phyloP scores from a whole-genome alignment of 2,329 filamentous ascomycete species.

The Alternaria solani region DNA sequence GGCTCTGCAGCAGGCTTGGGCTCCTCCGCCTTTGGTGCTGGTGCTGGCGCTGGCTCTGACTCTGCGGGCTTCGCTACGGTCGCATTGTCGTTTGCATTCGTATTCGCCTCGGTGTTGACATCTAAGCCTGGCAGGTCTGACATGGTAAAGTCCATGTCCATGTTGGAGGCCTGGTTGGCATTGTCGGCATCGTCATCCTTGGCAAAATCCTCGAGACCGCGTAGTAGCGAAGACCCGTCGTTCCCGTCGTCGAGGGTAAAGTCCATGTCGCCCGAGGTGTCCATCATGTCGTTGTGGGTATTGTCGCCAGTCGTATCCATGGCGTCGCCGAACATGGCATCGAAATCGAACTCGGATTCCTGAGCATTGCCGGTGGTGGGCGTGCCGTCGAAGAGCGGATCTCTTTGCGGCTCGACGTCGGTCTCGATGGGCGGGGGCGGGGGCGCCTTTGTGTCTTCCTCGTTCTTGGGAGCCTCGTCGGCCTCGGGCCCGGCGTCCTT shows the following conservation, averaged over 20 bases:
- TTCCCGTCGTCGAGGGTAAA: constrained; percentile 47
- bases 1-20: constrained; percentile 20
- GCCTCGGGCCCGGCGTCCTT: constrained; percentile 21
- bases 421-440: constrained; percentile 26
- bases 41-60: constrained; percentile 1
- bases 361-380: constrained; percentile 40
- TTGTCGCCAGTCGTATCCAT: constrained; percentile 35
- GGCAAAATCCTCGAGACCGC: constrained; percentile 49
- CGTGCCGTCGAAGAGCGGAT: constrained; percentile 44
- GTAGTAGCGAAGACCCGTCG: constrained; percentile 39
- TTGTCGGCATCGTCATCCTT: constrained; percentile 33
- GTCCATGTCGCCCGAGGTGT: constrained; percentile 38
- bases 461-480: constrained; percentile 18
- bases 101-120: constrained; percentile 15
- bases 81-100: not conserved
- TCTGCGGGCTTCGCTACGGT: constrained; percentile 15
- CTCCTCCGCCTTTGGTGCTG: constrained; percentile 11
- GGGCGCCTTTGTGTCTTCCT: constrained; percentile 20
- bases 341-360: constrained; percentile 52
- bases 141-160: constrained; percentile 46
- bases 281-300: constrained; percentile 34
- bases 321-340: constrained; percentile 47
- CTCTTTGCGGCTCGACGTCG: constrained; percentile 23
- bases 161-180: constrained; percentile 21
- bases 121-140: constrained; percentile 39